phyloP scores from a whole-genome alignment of 192 early-diverging fungal species.

The Dispira parvispora region DNA sequence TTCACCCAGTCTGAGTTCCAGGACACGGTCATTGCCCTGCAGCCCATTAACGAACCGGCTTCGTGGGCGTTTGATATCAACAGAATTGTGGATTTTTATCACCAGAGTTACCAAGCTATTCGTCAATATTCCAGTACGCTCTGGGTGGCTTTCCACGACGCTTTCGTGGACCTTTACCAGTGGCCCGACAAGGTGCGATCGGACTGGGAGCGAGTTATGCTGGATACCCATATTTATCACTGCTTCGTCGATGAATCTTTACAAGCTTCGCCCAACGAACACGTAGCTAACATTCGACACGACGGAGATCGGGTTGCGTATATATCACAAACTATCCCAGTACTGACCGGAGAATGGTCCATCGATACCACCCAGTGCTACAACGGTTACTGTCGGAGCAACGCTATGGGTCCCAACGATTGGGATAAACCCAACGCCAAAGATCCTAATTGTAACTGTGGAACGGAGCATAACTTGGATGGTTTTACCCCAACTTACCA shows the following conservation, averaged over 20 bases:
- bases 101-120: conserved; percentile 19
- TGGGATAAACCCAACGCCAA: conserved; percentile 21
- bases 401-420: conserved; percentile 32
- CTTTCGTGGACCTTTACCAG: conserved; percentile 25
- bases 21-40: conserved; percentile 21
- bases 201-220: conserved; percentile 23
- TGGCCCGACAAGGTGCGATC: conserved; percentile 18
- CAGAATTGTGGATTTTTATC: conserved; percentile 23
- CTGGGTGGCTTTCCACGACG: conserved; percentile 22
- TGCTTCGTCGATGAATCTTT: conserved; percentile 28
- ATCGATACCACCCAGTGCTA: conserved; percentile 55
- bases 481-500: conserved; percentile 13
- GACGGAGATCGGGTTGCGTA: conserved; percentile 20
- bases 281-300: conserved; percentile 20
- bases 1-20: conserved; percentile 26
- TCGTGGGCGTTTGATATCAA: conserved; percentile 23
- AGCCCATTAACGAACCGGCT: conserved; percentile 31
- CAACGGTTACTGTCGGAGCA: conserved; percentile 40
- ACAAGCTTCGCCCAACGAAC: conserved; percentile 17
- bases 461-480: conserved; percentile 20
- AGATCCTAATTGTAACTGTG: conserved; percentile 26
- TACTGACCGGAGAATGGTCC: conserved; percentile 57
- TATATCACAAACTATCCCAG: conserved; percentile 28
- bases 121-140: neutral
- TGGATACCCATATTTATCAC: conserved; percentile 36